A percentile compares a stretch with the other conserved stretches of the same genome.
These are phyloP conservation scores for Populus nigra DNA, from an alignment of 345 rosid genomes.

Conservation along the genomic window DNA sequence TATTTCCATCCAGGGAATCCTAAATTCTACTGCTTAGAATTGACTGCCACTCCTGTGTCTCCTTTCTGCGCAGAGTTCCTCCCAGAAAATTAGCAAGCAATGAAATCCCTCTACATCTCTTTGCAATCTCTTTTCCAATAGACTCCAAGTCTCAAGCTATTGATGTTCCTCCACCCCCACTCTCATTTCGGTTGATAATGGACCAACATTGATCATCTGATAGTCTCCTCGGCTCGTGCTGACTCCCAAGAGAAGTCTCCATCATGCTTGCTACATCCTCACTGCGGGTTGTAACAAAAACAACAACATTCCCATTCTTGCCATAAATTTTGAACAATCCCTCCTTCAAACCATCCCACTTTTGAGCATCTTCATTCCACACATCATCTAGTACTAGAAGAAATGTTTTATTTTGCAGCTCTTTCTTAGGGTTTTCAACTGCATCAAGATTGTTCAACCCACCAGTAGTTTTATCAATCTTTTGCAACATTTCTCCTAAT, in stretches of 20 bases:
- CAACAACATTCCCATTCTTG: constrained; percentile 2
- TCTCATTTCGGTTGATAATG: constrained; percentile 7
- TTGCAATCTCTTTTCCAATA: constrained; percentile 1
- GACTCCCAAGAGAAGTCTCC: background rate
- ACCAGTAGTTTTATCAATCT: no score
- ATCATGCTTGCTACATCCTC: constrained; percentile 10
- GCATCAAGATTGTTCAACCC: background rate
- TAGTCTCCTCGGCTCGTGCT: background rate
- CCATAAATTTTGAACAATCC: background rate
- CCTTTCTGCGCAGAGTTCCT: background rate
- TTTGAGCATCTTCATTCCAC: constrained; percentile 9
- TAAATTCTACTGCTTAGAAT: constrained; percentile 11
- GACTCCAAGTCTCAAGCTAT: constrained; percentile 3
- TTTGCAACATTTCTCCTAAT: no score
- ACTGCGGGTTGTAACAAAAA: constrained; percentile 17
- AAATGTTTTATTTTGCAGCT: constrained; percentile 12
- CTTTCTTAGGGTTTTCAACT: background rate
- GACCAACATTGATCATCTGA: constrained; percentile 17
- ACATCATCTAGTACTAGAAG: constrained; percentile 27
- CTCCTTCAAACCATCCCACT: constrained; percentile 11
- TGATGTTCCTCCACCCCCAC: background rate
- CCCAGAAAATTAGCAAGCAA: background rate
- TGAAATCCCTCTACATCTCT: no score
- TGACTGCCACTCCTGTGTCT: constrained; percentile 10
- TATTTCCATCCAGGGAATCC: background rate